These are phyloP conservation scores for Tephrocybe sp. DNA, from an alignment of 768 basidiomycete genomes.

Conservation along the genomic window DNA sequence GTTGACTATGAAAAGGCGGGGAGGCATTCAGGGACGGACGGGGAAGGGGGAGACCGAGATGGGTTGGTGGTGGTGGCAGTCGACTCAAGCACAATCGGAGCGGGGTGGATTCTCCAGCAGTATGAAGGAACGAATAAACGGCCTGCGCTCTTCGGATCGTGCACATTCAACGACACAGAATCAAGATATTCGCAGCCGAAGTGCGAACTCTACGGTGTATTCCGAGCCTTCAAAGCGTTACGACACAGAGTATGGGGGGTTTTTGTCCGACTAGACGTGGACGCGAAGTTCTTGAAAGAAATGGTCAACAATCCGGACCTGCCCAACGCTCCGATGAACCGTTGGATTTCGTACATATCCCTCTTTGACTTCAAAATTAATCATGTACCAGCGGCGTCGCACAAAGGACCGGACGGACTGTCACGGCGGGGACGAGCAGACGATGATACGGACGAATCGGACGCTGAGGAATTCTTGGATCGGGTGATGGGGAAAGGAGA, in stretches of 20 bases:
- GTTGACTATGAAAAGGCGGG: slow-evolving; percentile 27
- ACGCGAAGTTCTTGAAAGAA: slow-evolving; percentile 31
- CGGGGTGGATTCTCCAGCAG: slow-evolving; percentile 18
- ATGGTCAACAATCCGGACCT: slow-evolving; percentile 19
- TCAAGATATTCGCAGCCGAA: slow-evolving; percentile 32
- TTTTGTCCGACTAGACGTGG: slow-evolving; percentile 29
- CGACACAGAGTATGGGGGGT: slow-evolving; percentile 7
- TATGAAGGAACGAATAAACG: too few species aligned
- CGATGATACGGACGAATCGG: not conserved
- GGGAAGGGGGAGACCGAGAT: slow-evolving; percentile 6
- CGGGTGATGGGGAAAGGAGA: too few species aligned
- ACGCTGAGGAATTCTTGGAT: too few species aligned
- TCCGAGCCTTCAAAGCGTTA: too few species aligned
- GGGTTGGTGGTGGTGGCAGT: slow-evolving; percentile 28
- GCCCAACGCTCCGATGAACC: slow-evolving; percentile 10
- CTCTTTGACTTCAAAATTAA: slow-evolving; percentile 22
- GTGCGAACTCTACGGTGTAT: slow-evolving; percentile 17
- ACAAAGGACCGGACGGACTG: too few species aligned
- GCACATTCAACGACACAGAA: slow-evolving; percentile 9
- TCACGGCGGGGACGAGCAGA: slow-evolving; percentile 21
- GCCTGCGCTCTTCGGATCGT: not conserved
- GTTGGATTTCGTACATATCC: slow-evolving; percentile 33
- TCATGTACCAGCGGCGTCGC: too few species aligned
- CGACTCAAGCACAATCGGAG: slow-evolving; percentile 27
- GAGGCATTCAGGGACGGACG: not conserved